A percentile compares a stretch with the other conserved stretches of the same genome.
These are phyloP conservation scores for Candida sanyaensis DNA, from an alignment of 1,139 yeast genomes.

Conservation along the genomic window DNA sequence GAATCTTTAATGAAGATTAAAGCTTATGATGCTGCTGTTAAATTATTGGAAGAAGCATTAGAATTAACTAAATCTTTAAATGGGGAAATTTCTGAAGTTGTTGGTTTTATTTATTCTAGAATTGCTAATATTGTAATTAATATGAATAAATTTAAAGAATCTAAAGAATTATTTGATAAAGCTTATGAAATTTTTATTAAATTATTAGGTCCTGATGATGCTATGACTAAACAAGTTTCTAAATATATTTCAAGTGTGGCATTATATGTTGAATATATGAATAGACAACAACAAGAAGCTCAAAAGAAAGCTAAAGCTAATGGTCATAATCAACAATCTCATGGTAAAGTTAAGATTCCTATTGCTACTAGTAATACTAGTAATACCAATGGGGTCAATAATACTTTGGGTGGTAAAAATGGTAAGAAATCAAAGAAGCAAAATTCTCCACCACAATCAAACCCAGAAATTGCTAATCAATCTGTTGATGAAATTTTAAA, in stretches of 20 bases:
- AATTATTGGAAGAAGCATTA: conserved; percentile 51
- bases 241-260: conserved; percentile 58
- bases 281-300: conserved; percentile 31
- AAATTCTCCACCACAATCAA: conserved; percentile 34
- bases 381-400: conserved; percentile 3
- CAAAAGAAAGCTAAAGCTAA: conserved; percentile 19
- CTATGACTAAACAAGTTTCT: conserved; percentile 62
- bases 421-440: conserved; percentile 23
- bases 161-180: conserved; percentile 52
- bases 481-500: conserved; percentile 69
- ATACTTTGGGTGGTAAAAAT: conserved; percentile 15
- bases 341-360: conserved; percentile 18
- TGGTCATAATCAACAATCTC: background rate
- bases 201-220: conserved; percentile 62
- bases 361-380: conserved; percentile 16
- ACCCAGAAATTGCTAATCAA: conserved; percentile 58
- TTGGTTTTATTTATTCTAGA: conserved; percentile 64
- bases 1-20: conserved; percentile 58
- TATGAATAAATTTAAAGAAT: conserved; percentile 52
- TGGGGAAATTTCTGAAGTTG: conserved; percentile 60
- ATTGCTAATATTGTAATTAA: conserved; percentile 65
- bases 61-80: conserved; percentile 47
- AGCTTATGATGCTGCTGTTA: conserved; percentile 31
- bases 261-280: conserved; percentile 39
- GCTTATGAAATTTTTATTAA: conserved; percentile 57